phyloP scores from a whole-genome alignment of 2,329 filamentous ascomycete genomes.

The Tympanopsis confertula region DNA sequence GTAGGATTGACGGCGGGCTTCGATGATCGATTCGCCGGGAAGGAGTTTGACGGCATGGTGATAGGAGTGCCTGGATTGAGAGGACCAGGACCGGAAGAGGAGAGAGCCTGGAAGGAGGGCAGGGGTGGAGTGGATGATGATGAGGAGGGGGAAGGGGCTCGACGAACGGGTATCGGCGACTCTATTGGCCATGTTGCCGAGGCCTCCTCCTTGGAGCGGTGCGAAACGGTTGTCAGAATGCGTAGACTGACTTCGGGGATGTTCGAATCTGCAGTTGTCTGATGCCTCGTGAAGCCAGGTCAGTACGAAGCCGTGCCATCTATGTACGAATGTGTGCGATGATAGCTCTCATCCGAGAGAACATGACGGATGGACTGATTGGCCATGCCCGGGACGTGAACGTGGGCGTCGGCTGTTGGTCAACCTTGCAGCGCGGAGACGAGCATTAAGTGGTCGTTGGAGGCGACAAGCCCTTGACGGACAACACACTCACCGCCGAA shows the following conservation, averaged over 20 bases:
- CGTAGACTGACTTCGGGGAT: conserved; percentile 28
- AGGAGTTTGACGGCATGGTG: too few species aligned
- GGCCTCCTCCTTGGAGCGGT: conserved; percentile 23
- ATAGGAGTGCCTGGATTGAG: too few species aligned
- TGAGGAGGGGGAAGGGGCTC: conserved; percentile 1
- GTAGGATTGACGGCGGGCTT: too few species aligned
- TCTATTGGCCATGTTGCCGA: background rate
- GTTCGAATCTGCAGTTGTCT: conserved; percentile 44
- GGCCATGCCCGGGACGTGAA: background rate
- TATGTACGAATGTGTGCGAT: background rate
- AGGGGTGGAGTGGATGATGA: too few species aligned
- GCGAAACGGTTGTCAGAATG: conserved; percentile 44
- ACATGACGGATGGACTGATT: background rate
- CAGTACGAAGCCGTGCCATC: conserved; percentile 5
- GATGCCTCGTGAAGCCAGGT: conserved; percentile 2
- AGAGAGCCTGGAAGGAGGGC: too few species aligned
- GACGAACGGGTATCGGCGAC: too few species aligned
- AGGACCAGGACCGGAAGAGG: too few species aligned
- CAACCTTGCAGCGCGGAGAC: too few species aligned
- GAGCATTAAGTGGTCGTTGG: too few species aligned
- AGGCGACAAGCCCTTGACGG: background rate
- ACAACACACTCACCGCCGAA: conserved; percentile 7
- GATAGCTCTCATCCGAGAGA: background rate
- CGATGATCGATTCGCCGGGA: too few species aligned
- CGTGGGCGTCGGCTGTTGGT: too few species aligned